These are phyloP conservation scores for Alternaria longipes DNA, from an alignment of 2,329 filamentous ascomycete genomes.

Conservation along the genomic window DNA sequence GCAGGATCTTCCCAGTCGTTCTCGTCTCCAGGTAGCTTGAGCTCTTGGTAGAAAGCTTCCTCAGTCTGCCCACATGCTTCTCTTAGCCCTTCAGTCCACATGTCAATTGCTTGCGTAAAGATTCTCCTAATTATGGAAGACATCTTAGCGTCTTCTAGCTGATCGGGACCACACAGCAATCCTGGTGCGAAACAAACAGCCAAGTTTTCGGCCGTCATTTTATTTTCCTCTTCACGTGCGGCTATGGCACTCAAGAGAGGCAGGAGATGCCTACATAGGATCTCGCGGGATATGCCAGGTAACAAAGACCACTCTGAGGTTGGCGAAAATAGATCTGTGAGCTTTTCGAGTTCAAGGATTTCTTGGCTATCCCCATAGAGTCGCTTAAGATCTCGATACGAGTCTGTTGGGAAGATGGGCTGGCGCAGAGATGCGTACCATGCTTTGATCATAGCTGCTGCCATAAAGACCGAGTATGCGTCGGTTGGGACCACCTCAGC, in stretches of 20 bases:
- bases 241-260: conserved; percentile 61
- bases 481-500: conserved; percentile 59
- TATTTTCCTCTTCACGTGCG: conserved; percentile 59
- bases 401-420: conserved; percentile 61
- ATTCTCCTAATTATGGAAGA: conserved; percentile 61
- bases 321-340: conserved; percentile 58
- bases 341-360: conserved; percentile 52
- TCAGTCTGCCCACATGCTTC: conserved; percentile 53
- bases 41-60: conserved; percentile 50
- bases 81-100: conserved; percentile 56
- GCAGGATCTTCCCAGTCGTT: conserved; percentile 61
- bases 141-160: conserved; percentile 64
- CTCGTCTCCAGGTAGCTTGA: conserved; percentile 52
- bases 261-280: conserved; percentile 61
- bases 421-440: conserved; percentile 64
- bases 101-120: conserved; percentile 58
- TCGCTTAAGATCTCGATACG: conserved; percentile 58
- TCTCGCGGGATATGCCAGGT: conserved; percentile 56
- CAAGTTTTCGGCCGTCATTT: conserved; percentile 64
- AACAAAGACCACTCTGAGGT: conserved; percentile 58
- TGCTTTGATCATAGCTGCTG: conserved; percentile 63
- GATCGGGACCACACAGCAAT: conserved; percentile 62
- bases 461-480: conserved; percentile 63
- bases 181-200: conserved; percentile 64
- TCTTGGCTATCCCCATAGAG: conserved; percentile 54